Conservation (phyloP, 805 yeast species). For the Candida sphagnicola region DNA sequence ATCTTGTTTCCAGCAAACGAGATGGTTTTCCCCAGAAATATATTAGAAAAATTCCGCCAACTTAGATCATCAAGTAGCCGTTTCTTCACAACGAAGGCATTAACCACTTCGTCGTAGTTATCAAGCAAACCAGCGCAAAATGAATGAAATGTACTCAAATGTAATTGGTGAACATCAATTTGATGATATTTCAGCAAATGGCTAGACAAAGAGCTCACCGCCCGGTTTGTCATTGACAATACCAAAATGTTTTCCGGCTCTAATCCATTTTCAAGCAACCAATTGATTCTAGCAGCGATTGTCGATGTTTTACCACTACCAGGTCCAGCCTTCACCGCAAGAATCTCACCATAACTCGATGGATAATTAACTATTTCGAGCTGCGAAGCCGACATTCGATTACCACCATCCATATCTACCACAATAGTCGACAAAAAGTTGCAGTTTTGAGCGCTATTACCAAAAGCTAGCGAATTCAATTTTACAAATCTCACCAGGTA, state of each 20-base stretch:
- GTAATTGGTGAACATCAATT: slow-evolving; percentile 27
- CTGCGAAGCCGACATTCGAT: slow-evolving; percentile 29
- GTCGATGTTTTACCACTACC: slow-evolving; percentile 73
- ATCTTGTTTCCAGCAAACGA: slow-evolving; percentile 17
- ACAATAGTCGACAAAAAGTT: too few species aligned
- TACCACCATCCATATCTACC: not conserved
- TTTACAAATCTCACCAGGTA: not conserved
- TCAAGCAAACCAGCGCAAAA: slow-evolving; percentile 50
- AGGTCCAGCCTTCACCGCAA: slow-evolving; percentile 64
- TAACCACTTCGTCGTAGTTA: slow-evolving; percentile 22
- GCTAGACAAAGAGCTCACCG: slow-evolving; percentile 48
- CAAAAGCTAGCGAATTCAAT: not conserved
- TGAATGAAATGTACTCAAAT: slow-evolving; percentile 60
- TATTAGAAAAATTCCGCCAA: slow-evolving; percentile 37
- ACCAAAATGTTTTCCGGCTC: slow-evolving; percentile 55
- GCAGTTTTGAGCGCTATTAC: too few species aligned
- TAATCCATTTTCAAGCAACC: slow-evolving; percentile 36
- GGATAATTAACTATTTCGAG: slow-evolving; percentile 41
- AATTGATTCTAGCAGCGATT: slow-evolving; percentile 48
- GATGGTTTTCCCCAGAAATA: slow-evolving; percentile 35
- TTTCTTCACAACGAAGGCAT: slow-evolving; percentile 11
- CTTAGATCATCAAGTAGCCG: slow-evolving; percentile 51
- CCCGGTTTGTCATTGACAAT: slow-evolving; percentile 64
- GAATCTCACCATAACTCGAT: slow-evolving; percentile 31
- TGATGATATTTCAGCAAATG: slow-evolving; percentile 32